Evolutionary conservation across 257 asterid species (phyloP).

Genomic region (Petunia secreta): DNA sequence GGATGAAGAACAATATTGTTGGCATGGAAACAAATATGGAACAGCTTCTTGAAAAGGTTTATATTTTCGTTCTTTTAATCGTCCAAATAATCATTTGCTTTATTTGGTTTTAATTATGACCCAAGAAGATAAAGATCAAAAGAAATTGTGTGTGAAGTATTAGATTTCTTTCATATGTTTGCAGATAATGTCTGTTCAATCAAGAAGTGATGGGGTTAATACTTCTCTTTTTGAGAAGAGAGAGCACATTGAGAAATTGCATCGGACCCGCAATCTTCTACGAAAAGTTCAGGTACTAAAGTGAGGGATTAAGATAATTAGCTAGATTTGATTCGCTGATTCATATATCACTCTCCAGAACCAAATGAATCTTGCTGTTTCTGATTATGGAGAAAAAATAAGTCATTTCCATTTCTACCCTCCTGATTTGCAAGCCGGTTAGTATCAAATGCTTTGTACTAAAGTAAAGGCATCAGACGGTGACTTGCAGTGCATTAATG

Average conservation of each 20-base stretch:
- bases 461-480: background rate
- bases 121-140: background rate
- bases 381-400: slow-evolving; percentile 7
- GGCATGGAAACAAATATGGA: slow-evolving; percentile 99
- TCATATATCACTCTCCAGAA: slow-evolving; percentile 13
- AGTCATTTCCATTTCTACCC: slow-evolving; percentile 20
- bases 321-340: slow-evolving; percentile 7
- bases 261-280: slow-evolving; percentile 91
- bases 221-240: slow-evolving; percentile 94
- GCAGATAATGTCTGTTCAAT: slow-evolving; percentile 96
- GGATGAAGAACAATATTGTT: slow-evolving; percentile 95
- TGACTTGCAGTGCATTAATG: background rate
- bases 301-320: background rate
- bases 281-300: slow-evolving; percentile 92
- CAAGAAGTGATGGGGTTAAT: slow-evolving; percentile 96
- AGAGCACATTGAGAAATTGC: slow-evolving; percentile 97
- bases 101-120: slow-evolving; percentile 16
- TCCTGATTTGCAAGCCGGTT: background rate
- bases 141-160: background rate
- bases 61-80: background rate
- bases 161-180: slow-evolving; percentile 30
- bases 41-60: slow-evolving; percentile 97
- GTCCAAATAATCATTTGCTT: background rate
- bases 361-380: slow-evolving; percentile 8
- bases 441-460: background rate